phyloP scores from a whole-genome alignment of 768 basidiomycete species.

The Candolleomyces eurysporus region DNA sequence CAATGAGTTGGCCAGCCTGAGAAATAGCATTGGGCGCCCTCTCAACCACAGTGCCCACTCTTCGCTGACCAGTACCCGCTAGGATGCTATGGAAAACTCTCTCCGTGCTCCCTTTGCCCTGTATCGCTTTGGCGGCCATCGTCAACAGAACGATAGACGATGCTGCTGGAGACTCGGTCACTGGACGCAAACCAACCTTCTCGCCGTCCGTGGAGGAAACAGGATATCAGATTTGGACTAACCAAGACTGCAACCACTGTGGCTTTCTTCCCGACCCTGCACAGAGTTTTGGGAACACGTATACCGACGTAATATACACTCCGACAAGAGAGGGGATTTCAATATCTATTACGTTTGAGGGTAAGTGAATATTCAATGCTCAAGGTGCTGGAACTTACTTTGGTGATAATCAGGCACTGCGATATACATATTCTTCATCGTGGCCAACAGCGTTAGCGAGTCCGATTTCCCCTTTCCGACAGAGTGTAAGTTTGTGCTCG shows the following conservation, averaged over 20 bases:
- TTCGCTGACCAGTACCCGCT: too few relatives aligned
- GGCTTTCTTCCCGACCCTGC: conserved; percentile 17
- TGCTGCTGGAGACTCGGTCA: conserved; percentile 26
- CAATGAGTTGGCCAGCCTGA: too few relatives aligned
- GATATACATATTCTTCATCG: conserved; percentile 38
- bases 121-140: conserved; percentile 9
- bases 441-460: conserved; percentile 27
- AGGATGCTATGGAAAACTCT: too few relatives aligned
- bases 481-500: conserved; percentile 21
- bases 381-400: neutral
- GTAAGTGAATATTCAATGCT: conserved; percentile 6
- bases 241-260: conserved; percentile 20
- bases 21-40: too few relatives aligned
- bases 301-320: conserved; percentile 30
- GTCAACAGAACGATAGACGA: conserved; percentile 35
- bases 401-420: conserved; percentile 26
- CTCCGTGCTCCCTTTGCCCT: neutral
- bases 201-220: conserved; percentile 16
- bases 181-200: conserved; percentile 23
- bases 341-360: conserved; percentile 27
- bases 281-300: conserved; percentile 24
- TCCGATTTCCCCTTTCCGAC: conserved; percentile 14
- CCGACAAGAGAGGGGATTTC: conserved; percentile 17
- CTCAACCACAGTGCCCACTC: too few relatives aligned
- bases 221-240: conserved; percentile 18